phyloP scores from a whole-genome alignment of 2,329 filamentous ascomycete species.

The Ophiostoma ulmi region DNA sequence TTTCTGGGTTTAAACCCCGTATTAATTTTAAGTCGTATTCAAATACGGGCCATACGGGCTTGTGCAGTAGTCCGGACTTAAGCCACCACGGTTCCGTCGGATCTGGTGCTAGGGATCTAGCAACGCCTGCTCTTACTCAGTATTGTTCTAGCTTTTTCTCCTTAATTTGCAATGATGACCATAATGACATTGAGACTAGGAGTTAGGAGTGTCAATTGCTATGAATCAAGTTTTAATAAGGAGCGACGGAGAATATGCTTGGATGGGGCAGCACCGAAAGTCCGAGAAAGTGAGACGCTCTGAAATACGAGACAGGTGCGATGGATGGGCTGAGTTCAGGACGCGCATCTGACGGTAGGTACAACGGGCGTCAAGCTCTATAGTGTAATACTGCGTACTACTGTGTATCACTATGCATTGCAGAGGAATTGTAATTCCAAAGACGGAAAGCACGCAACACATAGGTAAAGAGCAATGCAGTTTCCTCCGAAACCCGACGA shows the following conservation, averaged over 20 bases:
- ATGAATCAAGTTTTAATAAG: background rate
- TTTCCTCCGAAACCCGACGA: constrained; percentile 7
- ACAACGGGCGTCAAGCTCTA: background rate
- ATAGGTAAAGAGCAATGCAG: background rate
- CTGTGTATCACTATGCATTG: background rate
- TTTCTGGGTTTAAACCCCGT: background rate
- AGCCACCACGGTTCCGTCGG: constrained; percentile 22
- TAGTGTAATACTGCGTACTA: too few relatives aligned
- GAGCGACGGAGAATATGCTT: background rate
- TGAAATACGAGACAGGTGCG: background rate
- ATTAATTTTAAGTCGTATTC: background rate
- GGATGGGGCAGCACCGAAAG: background rate
- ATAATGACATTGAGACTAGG: background rate
- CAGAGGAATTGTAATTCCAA: background rate
- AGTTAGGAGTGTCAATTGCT: background rate
- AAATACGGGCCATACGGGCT: background rate
- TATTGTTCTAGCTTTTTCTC: background rate
- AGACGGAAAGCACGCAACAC: background rate
- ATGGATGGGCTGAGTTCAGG: constrained; percentile 1
- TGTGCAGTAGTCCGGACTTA: constrained; percentile 22
- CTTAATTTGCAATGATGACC: constrained; percentile 10
- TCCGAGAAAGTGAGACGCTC: background rate
- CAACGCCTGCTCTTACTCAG: background rate
- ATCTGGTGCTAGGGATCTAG: constrained; percentile 16
- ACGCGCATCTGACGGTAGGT: background rate